Evolutionary conservation across 257 asterid species (phyloP).

Genomic region (Jaltomata sinuosa): DNA sequence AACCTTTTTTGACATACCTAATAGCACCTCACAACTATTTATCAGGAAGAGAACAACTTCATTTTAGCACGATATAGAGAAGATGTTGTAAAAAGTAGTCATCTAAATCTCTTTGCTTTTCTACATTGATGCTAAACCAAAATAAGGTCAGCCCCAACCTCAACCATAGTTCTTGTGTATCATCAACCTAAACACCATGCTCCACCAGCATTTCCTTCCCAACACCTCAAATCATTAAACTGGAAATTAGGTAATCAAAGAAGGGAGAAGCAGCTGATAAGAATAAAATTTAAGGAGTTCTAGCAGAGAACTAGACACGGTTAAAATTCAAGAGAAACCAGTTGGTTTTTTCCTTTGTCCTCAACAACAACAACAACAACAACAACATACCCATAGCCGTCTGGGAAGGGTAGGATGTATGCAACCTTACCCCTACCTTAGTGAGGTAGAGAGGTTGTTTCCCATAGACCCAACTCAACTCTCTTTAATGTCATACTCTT

Average conservation of each 20-base stretch:
- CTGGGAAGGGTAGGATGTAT: too few relatives aligned
- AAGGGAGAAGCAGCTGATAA: not conserved
- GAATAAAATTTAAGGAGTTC: not conserved
- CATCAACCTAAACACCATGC: not conserved
- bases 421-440: too few relatives aligned
- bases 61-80: not conserved
- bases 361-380: too few relatives aligned
- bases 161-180: not conserved
- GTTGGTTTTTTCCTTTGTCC: not conserved
- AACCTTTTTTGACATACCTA: not conserved
- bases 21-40: not conserved
- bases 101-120: not conserved
- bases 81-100: not conserved
- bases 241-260: not conserved
- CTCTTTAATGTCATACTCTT: not conserved
- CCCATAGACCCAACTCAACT: too few relatives aligned
- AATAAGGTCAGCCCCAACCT: not conserved
- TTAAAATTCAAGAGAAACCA: not conserved
- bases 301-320: not conserved
- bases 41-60: not conserved
- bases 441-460: too few relatives aligned
- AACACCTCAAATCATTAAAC: not conserved
- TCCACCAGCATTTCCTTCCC: not conserved
- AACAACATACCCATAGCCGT: too few relatives aligned
- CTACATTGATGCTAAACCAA: not conserved